A percentile compares a stretch with the other conserved stretches of the same genome.
phyloP scores from a whole-genome alignment of 768 basidiomycete species.

The Kwoniella sp. region DNA sequence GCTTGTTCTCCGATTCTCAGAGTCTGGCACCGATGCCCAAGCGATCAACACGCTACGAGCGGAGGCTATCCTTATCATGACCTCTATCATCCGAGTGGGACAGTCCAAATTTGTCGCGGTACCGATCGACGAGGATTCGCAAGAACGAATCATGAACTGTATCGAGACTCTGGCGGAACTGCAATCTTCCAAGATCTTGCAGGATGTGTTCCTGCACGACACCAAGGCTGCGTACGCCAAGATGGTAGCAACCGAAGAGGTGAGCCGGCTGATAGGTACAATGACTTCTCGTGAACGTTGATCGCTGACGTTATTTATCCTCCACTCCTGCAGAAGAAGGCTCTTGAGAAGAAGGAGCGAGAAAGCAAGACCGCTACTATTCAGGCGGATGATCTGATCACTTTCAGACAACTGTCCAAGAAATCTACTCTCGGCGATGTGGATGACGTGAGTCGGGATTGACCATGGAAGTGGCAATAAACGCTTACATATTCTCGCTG shows the following conservation, averaged over 20 bases:
- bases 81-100: slow-evolving; percentile 92
- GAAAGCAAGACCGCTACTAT: slow-evolving; percentile 71
- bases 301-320: background rate
- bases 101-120: slow-evolving; percentile 92
- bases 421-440: slow-evolving; percentile 75
- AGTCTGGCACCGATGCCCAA: slow-evolving; percentile 60
- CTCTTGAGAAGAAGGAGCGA: slow-evolving; percentile 82
- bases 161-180: slow-evolving; percentile 88
- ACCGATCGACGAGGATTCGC: slow-evolving; percentile 98
- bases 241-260: slow-evolving; percentile 96
- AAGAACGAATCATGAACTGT: slow-evolving; percentile 93
- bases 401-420: slow-evolving; percentile 93
- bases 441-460: slow-evolving; percentile 57
- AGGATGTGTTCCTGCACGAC: slow-evolving; percentile 64
- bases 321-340: slow-evolving; percentile 67
- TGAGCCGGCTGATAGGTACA: slow-evolving; percentile 52
- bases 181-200: slow-evolving; percentile 65
- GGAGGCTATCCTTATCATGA: slow-evolving; percentile 98
- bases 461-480: background rate
- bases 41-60: slow-evolving; percentile 77
- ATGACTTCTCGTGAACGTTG: too few species aligned
- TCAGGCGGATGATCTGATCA: slow-evolving; percentile 89
- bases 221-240: slow-evolving; percentile 88
- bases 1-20: slow-evolving; percentile 74
- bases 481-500: background rate